Evolutionary conservation across 352 stramenopile genomes (phyloP).

Genomic region (Globisporangium alternatum): DNA sequence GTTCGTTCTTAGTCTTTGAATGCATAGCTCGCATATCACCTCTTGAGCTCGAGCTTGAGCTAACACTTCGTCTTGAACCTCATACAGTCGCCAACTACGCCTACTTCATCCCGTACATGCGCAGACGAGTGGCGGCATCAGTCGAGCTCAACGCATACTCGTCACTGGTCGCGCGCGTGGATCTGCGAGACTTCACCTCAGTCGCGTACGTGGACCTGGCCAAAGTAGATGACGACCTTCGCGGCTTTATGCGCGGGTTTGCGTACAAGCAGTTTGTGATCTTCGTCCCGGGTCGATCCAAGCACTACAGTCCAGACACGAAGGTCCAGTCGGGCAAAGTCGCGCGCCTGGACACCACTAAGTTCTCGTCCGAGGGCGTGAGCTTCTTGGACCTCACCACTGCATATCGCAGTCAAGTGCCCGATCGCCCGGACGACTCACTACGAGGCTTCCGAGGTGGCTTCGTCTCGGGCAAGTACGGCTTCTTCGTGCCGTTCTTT

Average conservation of each 20-base stretch:
- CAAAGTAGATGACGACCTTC: constrained; percentile 38
- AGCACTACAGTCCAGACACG: constrained; percentile 23
- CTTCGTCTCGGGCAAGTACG: constrained; percentile 74
- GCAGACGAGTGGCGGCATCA: constrained; percentile 31
- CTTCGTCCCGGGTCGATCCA: constrained; percentile 48
- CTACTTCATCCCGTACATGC: constrained; percentile 78
- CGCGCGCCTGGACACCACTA: constrained; percentile 61
- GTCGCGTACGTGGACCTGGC: constrained; percentile 56
- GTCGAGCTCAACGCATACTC: constrained; percentile 56
- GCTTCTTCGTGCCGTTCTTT: constrained; percentile 78
- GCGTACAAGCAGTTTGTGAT: constrained; percentile 75
- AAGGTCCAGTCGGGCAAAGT: constrained; percentile 61
- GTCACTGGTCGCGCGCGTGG: constrained; percentile 51
- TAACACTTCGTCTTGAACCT: neutral
- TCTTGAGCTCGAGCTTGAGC: neutral
- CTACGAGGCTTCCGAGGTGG: constrained; percentile 68
- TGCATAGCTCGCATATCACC: neutral
- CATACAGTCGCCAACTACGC: constrained; percentile 54
- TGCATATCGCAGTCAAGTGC: constrained; percentile 60
- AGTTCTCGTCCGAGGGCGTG: constrained; percentile 53
- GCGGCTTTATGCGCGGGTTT: constrained; percentile 69
- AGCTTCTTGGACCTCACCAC: constrained; percentile 52
- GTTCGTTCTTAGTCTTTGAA: constrained; percentile 18
- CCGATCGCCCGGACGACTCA: constrained; percentile 51
- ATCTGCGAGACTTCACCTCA: constrained; percentile 59